Evolutionary conservation across 1,284 basidiomycete species (phyloP), one percentile per base, ranked within the genome.

Genomic region (Malassezia vespertilionis): DNA sequence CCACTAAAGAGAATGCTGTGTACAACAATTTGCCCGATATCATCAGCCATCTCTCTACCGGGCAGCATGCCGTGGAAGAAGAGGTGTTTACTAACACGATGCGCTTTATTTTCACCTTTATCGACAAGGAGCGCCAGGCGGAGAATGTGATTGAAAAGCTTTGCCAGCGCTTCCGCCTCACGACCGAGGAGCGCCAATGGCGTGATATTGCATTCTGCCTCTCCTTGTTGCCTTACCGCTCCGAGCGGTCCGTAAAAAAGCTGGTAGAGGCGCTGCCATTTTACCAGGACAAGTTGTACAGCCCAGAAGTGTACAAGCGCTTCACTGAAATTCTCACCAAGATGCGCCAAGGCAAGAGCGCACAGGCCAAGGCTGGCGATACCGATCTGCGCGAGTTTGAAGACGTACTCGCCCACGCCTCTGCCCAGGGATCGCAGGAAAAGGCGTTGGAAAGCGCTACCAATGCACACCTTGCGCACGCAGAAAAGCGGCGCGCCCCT

Each of bases 1-100:
- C 87, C 27, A 90, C 76, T 18, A 99, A 97, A 75, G 91, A 97
- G 66, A 96, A 96, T 68, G 91, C 89, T 10, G 90, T 99, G 52
- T 97, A 96, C 74, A 97, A 97, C 74, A 96, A 96, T 71, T 72
- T 99, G 61, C 91, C 90, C 1, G 69, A 70, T 38, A 70, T 70
- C 32, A 70, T 69, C 53, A 60, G 56, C 46, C 90, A 96, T 71
- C 74, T 97, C 26, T 90, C 86, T 0, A 82, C 84, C 5, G 91
- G 93, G 10, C 80, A 82, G n/a, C 87, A 93, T 69, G 84, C 89
- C 0, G 86, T 97, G 4, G 85, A 89, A 40, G 90, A 96, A 69
- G 82, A 86, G 44, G 80, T 77, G 2, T 97, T 97, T 76, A 82
- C 88, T 63, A 82, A 81, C 58, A 95, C 87, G 11, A 86, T 97